Conservation (phyloP, 768 basidiomycete genomes). For the Pulveroboletus frians region DNA sequence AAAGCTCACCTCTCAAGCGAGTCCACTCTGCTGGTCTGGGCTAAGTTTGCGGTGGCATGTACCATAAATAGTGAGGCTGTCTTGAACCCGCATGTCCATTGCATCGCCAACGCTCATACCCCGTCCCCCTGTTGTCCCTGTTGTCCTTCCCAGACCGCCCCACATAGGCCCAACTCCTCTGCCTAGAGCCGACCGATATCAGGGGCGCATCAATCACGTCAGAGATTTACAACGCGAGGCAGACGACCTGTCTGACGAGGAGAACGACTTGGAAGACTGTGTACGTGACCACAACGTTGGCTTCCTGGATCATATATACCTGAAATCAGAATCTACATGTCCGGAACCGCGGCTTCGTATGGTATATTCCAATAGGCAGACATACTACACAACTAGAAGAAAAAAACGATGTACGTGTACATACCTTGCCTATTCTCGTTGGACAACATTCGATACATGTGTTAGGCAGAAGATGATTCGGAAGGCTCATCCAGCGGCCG, state of each 20-base stretch:
- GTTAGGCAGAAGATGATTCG: constrained; percentile 34
- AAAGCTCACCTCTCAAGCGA: too few relatives aligned
- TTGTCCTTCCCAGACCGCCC: constrained; percentile 60
- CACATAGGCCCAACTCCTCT: constrained; percentile 62
- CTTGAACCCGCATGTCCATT: constrained; percentile 37
- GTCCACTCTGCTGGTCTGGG: too few relatives aligned
- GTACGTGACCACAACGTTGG: constrained; percentile 36
- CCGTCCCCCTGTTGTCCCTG: constrained; percentile 55
- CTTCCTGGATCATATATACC: background rate
- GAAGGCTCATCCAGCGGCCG: constrained; percentile 31
- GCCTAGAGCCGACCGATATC: constrained; percentile 41
- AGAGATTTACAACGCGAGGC: constrained; percentile 73
- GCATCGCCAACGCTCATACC: constrained; percentile 73
- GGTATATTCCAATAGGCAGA: constrained; percentile 69
- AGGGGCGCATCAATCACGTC: constrained; percentile 54
- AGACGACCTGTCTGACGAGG: constrained; percentile 82
- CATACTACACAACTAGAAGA: constrained; percentile 73
- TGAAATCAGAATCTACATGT: constrained; percentile 49
- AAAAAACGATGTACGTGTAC: constrained; percentile 66
- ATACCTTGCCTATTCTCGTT: background rate
- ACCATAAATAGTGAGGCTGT: too few relatives aligned
- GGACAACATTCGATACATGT: background rate
- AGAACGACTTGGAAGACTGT: constrained; percentile 72
- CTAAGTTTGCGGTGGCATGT: too few relatives aligned
- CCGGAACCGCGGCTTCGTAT: constrained; percentile 60